Conservation (phyloP, 2,329 filamentous ascomycete genomes). For the Mycogone perniciosa region DNA sequence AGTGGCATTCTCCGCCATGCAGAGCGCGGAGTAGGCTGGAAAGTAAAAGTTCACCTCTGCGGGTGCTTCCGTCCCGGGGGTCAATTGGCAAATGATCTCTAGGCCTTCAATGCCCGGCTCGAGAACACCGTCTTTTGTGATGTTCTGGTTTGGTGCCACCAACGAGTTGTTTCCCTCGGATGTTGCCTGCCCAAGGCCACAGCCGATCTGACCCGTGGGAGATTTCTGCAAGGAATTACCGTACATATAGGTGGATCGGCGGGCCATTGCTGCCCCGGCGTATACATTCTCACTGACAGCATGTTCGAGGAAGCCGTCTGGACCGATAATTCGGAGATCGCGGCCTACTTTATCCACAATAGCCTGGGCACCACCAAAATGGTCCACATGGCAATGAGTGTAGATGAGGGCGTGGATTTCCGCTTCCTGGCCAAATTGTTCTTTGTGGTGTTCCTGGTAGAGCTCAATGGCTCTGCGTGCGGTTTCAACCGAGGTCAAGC, state of each 20-base stretch:
- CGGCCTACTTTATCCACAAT: slow-evolving; percentile 12
- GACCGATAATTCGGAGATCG: slow-evolving; percentile 25
- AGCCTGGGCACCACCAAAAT: slow-evolving; percentile 27
- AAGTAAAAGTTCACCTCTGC: slow-evolving; percentile 37
- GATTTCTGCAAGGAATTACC: slow-evolving; percentile 24
- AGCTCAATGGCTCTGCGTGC: slow-evolving; percentile 27
- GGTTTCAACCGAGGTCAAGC: slow-evolving; percentile 30
- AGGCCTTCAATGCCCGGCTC: slow-evolving; percentile 29
- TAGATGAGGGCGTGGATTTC: slow-evolving; percentile 29
- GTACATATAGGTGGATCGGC: slow-evolving; percentile 35
- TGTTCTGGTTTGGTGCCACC: slow-evolving; percentile 28
- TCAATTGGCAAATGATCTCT: slow-evolving; percentile 34
- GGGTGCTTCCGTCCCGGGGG: slow-evolving; percentile 36
- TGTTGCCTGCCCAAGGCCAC: slow-evolving; percentile 29
- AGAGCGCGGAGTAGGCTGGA: slow-evolving; percentile 30
- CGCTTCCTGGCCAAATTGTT: slow-evolving; percentile 7
- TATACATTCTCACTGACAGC: slow-evolving; percentile 34
- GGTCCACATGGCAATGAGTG: slow-evolving; percentile 35
- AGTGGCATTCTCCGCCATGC: slow-evolving; percentile 33
- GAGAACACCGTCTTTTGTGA: slow-evolving; percentile 26
- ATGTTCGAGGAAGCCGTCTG: slow-evolving; percentile 33
- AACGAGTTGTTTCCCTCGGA: slow-evolving; percentile 26
- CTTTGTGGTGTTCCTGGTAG: slow-evolving; percentile 23
- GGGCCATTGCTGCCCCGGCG: slow-evolving; percentile 33
- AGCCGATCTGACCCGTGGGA: slow-evolving; percentile 30